phyloP scores from a whole-genome alignment of 805 yeast genomes.

The Ogataea ganodermae region DNA sequence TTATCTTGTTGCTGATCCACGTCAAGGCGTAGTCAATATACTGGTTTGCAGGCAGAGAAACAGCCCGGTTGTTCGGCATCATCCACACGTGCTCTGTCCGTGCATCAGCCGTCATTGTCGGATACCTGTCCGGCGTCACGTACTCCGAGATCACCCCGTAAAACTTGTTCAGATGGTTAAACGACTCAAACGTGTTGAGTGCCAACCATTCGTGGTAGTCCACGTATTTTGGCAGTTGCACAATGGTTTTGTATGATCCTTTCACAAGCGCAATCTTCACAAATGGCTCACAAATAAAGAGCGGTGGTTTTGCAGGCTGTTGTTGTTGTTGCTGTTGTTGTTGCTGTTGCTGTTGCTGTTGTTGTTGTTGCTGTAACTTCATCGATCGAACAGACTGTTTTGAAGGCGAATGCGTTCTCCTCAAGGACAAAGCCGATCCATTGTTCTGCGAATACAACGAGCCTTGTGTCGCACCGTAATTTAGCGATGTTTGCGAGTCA shows the following conservation, averaged over 20 bases:
- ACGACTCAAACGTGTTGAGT: slow-evolving; percentile 85
- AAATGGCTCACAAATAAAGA: slow-evolving; percentile 89
- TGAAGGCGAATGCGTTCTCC: slow-evolving; percentile 49
- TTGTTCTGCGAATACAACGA: slow-evolving; percentile 41
- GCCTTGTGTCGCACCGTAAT: slow-evolving; percentile 15
- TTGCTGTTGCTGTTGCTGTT: slow-evolving; percentile 29
- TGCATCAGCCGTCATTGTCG: slow-evolving; percentile 96
- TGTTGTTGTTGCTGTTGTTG: slow-evolving; percentile 27
- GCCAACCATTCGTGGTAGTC: slow-evolving; percentile 97
- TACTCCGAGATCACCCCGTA: slow-evolving; percentile 90
- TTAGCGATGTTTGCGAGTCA: slow-evolving; percentile 25
- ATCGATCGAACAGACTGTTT: slow-evolving; percentile 43
- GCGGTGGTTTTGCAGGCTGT: slow-evolving; percentile 42
- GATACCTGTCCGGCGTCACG: slow-evolving; percentile 85
- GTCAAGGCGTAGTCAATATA: slow-evolving; percentile 89
- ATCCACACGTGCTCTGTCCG: slow-evolving; percentile 90
- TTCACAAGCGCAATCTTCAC: slow-evolving; percentile 92
- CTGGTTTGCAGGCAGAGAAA: slow-evolving; percentile 87
- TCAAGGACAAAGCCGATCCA: slow-evolving; percentile 48
- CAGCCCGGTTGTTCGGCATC: slow-evolving; percentile 66
- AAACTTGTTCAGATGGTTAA: slow-evolving; percentile 81
- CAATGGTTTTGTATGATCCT: slow-evolving; percentile 95
- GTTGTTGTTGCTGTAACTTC: slow-evolving; percentile 18
- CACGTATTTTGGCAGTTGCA: slow-evolving; percentile 91
- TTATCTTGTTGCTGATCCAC: slow-evolving; percentile 85